Conservation (phyloP, 179 eudicot species). For the Beta macrorhiza region DNA sequence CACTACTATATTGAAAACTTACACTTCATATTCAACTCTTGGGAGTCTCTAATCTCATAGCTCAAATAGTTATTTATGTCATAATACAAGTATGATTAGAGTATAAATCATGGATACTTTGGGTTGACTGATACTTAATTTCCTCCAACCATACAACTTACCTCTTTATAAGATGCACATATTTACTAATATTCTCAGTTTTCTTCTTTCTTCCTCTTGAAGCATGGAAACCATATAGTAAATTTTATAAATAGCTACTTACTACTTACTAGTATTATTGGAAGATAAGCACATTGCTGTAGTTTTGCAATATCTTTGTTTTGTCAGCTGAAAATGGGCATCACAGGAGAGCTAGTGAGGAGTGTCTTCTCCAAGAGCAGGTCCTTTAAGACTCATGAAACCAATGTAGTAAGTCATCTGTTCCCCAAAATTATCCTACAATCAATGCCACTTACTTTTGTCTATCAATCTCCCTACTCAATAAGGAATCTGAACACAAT, state of each 20-base stretch:
- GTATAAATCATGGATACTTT: background rate
- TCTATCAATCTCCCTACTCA: no score
- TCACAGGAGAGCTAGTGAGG: slow-evolving; percentile 63
- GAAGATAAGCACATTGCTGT: background rate
- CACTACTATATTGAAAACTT: background rate
- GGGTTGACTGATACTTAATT: background rate
- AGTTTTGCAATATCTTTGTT: slow-evolving; percentile 22
- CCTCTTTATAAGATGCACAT: background rate
- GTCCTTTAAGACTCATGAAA: slow-evolving; percentile 38
- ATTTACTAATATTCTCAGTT: background rate
- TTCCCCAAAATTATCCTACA: background rate
- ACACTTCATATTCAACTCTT: background rate
- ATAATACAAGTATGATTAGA: no score
- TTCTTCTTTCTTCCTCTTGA: background rate
- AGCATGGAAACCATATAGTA: background rate
- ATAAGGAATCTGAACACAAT: no score
- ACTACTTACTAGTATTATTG: background rate
- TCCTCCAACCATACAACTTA: background rate
- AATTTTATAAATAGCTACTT: background rate
- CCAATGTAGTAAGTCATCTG: slow-evolving; percentile 42
- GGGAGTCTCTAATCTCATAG: background rate
- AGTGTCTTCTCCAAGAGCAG: slow-evolving; percentile 63
- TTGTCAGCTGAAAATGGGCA: slow-evolving; percentile 44
- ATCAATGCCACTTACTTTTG: no score
- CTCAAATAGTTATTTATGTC: background rate